phyloP scores from a whole-genome alignment of 2,329 filamentous ascomycete genomes.

The Nemania sp. region DNA sequence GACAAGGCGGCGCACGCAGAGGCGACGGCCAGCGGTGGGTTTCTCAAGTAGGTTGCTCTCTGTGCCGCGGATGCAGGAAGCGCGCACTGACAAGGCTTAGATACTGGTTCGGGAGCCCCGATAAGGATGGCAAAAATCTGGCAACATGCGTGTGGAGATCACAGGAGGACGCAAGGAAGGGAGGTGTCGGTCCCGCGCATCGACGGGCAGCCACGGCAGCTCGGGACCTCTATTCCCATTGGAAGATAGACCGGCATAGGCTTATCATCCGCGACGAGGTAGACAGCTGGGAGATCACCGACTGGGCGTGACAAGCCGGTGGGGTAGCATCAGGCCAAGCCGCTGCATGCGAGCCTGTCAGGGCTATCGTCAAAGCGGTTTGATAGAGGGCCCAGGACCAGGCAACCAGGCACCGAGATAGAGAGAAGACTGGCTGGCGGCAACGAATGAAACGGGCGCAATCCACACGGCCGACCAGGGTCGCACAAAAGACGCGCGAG shows the following conservation, averaged over 20 bases:
- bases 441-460: conserved; percentile 16
- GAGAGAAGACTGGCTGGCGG: conserved; percentile 10
- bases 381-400: conserved; percentile 16
- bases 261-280: conserved; percentile 70
- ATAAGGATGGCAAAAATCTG: conserved; percentile 72
- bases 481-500: conserved; percentile 12
- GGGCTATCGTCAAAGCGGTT: conserved; percentile 20
- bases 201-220: conserved; percentile 67
- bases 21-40: conserved; percentile 75
- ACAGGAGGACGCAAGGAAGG: conserved; percentile 60
- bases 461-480: conserved; percentile 15
- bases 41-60: conserved; percentile 67
- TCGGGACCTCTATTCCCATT: conserved; percentile 66
- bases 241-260: conserved; percentile 70
- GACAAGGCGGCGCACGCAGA: conserved; percentile 81
- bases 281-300: conserved; percentile 63
- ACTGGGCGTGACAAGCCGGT: conserved; percentile 51
- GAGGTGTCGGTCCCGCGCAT: conserved; percentile 63
- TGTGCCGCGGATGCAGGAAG: conserved; percentile 11
- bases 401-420: conserved; percentile 14
- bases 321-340: conserved; percentile 31
- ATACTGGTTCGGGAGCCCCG: conserved; percentile 85
- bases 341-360: conserved; percentile 29
- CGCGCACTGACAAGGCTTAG: conserved; percentile 44
- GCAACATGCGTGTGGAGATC: conserved; percentile 76